phyloP scores from a whole-genome alignment of 768 basidiomycete species.

The Trametes villosa region DNA sequence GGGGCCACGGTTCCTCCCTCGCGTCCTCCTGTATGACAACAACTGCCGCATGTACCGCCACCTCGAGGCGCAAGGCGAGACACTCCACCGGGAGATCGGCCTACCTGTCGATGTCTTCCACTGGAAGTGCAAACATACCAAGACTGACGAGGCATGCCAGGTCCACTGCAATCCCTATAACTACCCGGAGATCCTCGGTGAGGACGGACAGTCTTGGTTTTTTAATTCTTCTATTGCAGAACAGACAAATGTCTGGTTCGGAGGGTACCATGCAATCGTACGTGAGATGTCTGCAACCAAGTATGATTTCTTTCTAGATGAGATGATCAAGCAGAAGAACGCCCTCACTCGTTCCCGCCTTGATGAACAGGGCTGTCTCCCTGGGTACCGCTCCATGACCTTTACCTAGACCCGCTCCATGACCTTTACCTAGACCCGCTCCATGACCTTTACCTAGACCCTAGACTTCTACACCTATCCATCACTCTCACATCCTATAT shows the following conservation, averaged over 20 bases:
- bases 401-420: too few relatives aligned
- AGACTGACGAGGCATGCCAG: conserved; percentile 32
- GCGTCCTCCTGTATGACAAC: not conserved
- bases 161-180: conserved; percentile 35
- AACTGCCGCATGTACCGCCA: conserved; percentile 28
- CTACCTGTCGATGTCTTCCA: conserved; percentile 44
- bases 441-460: too few relatives aligned
- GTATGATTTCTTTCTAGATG: not conserved
- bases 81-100: conserved; percentile 27
- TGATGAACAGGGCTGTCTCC: not conserved
- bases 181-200: conserved; percentile 31
- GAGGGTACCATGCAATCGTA: conserved; percentile 35
- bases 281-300: conserved; percentile 29
- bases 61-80: conserved; percentile 27
- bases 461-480: too few relatives aligned
- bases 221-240: conserved; percentile 43
- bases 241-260: conserved; percentile 41
- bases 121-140: conserved; percentile 41
- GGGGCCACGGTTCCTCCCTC: not conserved
- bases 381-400: not conserved
- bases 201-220: conserved; percentile 23
- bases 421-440: too few relatives aligned
- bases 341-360: not conserved
- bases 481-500: too few relatives aligned
- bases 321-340: not conserved